A percentile compares a stretch with the other conserved stretches of the same genome.
phyloP scores from a whole-genome alignment of 305 asterid species.

The Salvia sclarea region DNA sequence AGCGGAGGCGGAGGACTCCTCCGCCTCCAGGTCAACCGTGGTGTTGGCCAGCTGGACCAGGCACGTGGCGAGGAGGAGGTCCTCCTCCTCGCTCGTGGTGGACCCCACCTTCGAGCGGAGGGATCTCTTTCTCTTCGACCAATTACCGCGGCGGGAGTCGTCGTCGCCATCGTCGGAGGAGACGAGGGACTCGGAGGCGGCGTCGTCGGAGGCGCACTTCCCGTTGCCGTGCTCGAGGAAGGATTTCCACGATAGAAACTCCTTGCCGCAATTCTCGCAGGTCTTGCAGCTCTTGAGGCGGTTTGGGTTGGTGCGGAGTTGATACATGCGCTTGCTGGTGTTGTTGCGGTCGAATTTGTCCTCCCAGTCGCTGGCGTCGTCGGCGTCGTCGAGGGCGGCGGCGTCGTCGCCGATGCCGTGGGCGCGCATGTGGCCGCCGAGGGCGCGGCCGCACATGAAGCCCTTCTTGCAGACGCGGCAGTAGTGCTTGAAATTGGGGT shows the following conservation, averaged over 20 bases:
- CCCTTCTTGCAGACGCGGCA: conserved; percentile 95
- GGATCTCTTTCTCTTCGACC: conserved; percentile 80
- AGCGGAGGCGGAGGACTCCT: conserved; percentile 79
- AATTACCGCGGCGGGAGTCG: conserved; percentile 40
- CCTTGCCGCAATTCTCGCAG: conserved; percentile 93
- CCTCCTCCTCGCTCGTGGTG: conserved; percentile 64
- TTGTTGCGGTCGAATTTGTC: conserved; percentile 51
- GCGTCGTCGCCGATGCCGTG: conserved; percentile 66
- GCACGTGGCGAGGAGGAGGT: conserved; percentile 72
- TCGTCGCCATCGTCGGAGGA: conserved; percentile 55
- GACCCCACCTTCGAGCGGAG: conserved; percentile 62
- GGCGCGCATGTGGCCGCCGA: conserved; percentile 99
- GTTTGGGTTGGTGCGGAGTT: conserved; percentile 80
- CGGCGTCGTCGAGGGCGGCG: conserved; percentile 53
- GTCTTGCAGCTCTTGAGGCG: conserved; percentile 66
- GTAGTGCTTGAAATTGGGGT: conserved; percentile 68
- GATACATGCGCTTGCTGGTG: conserved; percentile 63
- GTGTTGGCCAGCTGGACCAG: conserved; percentile 75
- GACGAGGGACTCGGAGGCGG: conserved; percentile 63
- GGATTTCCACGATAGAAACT: conserved; percentile 84
- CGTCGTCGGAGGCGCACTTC: conserved; percentile 75
- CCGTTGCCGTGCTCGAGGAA: conserved; percentile 90
- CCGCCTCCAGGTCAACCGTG: conserved; percentile 55
- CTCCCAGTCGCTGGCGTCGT: conserved; percentile 69
- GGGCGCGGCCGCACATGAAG: conserved; percentile 88